Percentiles rank a stretch among this genome's conserved stretches.
These are phyloP conservation scores for Chenopodium berlandieri DNA, from an alignment of 148 eudicot genomes.

Conservation along the genomic window DNA sequence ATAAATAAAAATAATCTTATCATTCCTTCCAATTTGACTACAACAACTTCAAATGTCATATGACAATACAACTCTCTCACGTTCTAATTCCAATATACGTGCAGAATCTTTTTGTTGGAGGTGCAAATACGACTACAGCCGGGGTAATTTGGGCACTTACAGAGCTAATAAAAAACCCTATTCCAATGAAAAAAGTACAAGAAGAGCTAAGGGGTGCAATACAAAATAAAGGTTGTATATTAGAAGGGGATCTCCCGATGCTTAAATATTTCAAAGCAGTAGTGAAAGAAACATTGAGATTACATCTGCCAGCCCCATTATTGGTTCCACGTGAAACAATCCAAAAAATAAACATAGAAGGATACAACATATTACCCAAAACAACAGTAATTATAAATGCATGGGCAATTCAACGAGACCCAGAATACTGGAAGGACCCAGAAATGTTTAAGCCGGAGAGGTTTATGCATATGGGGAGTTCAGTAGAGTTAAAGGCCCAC, in stretches of 20 bases:
- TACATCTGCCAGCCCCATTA: conserved; percentile 32
- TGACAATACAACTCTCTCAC: too few relatives aligned
- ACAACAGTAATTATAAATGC: conserved; percentile 25
- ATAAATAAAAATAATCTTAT: too few relatives aligned
- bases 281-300: conserved; percentile 33
- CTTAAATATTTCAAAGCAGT: conserved; percentile 31
- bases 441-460: conserved; percentile 30
- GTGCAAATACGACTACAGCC: conserved; percentile 22
- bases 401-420: conserved; percentile 34
- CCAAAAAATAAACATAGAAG: conserved; percentile 22
- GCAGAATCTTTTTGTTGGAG: conserved; percentile 19
- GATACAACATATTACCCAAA: conserved; percentile 29
- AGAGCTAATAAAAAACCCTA: conserved; percentile 27
- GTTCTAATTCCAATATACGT: neutral
- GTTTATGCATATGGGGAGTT: conserved; percentile 16
- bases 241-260: conserved; percentile 19
- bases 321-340: conserved; percentile 29
- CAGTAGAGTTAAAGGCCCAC: conserved; percentile 23
- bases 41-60: too few relatives aligned
- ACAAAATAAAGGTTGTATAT: neutral
- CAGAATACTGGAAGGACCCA: conserved; percentile 27
- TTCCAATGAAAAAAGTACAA: conserved; percentile 22
- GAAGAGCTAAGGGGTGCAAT: conserved; percentile 15
- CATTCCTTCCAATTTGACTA: too few relatives aligned
- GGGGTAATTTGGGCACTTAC: conserved; percentile 32